Conservation (phyloP, 2,329 filamentous ascomycete species). For the Paraphaeosphaeria sporulosa region DNA sequence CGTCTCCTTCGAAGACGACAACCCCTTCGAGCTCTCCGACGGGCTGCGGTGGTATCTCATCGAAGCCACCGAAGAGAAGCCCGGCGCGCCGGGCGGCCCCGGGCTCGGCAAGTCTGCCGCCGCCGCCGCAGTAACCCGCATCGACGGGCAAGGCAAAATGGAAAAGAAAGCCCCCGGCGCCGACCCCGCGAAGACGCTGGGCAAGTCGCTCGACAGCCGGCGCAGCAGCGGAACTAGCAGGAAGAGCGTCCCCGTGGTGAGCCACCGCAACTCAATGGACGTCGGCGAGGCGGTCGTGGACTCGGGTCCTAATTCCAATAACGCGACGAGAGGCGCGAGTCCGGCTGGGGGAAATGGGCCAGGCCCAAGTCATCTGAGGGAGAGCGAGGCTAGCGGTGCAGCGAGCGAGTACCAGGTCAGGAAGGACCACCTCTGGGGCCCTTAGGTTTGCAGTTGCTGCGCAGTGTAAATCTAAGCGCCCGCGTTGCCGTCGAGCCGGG, state of each 20-base stretch:
- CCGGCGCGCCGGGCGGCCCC: slow-evolving; percentile 85
- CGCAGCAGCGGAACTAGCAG: slow-evolving; percentile 87
- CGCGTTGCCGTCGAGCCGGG: slow-evolving; percentile 5
- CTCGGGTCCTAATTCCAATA: slow-evolving; percentile 36
- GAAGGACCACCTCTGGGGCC: slow-evolving; percentile 54
- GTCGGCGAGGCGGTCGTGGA: slow-evolving; percentile 31
- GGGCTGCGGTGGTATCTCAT: slow-evolving; percentile 96
- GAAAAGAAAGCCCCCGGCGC: slow-evolving; percentile 51
- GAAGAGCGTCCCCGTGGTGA: slow-evolving; percentile 66
- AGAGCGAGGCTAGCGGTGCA: slow-evolving; percentile 36
- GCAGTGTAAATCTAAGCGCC: slow-evolving; percentile 41
- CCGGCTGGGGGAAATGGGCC: slow-evolving; percentile 34
- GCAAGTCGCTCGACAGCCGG: slow-evolving; percentile 88
- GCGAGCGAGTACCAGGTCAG: slow-evolving; percentile 51
- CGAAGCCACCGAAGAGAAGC: slow-evolving; percentile 91
- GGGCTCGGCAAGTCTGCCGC: slow-evolving; percentile 93
- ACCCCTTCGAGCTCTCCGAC: slow-evolving; percentile 95
- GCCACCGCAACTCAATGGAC: slow-evolving; percentile 37
- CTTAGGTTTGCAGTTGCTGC: slow-evolving; percentile 41
- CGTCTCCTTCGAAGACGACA: slow-evolving; percentile 79
- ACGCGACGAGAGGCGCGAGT: slow-evolving; percentile 42
- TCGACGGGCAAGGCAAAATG: slow-evolving; percentile 80
- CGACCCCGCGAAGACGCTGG: slow-evolving; percentile 63
- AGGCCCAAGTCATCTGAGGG: slow-evolving; percentile 43
- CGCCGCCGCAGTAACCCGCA: slow-evolving; percentile 78